Evolutionary conservation across 2,329 filamentous ascomycete species (phyloP).

Genomic region (Talaromyces albobiverticillius): DNA sequence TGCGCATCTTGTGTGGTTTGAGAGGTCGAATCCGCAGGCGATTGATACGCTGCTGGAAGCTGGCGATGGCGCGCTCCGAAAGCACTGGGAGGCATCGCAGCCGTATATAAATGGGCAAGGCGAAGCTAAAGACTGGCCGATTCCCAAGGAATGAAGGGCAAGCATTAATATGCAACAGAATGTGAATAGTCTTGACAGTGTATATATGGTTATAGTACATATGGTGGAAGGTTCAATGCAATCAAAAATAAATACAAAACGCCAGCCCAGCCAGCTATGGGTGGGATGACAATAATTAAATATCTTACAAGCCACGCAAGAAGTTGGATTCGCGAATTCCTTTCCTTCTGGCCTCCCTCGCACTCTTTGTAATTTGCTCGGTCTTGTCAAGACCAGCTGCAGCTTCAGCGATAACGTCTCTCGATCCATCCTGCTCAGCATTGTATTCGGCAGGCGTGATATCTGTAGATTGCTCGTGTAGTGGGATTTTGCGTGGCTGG

Average conservation of each 20-base stretch:
- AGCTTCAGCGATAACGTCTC: constrained; percentile 31
- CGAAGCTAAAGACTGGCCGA: constrained; percentile 31
- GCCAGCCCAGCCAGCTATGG: not conserved
- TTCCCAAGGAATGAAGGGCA: constrained; percentile 16
- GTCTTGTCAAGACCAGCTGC: constrained; percentile 36
- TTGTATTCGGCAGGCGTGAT: constrained; percentile 40
- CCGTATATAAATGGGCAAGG: constrained; percentile 33
- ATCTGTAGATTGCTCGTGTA: constrained; percentile 46
- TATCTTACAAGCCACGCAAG: constrained; percentile 43
- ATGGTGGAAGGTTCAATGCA: constrained; percentile 1
- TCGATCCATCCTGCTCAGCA: constrained; percentile 19
- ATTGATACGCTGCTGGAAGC: constrained; percentile 24
- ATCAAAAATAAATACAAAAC: constrained; percentile 4
- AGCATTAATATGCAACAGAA: not conserved
- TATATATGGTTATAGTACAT: not conserved
- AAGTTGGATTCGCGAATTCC: constrained; percentile 48
- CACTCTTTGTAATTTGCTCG: constrained; percentile 43
- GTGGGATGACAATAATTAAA: not conserved
- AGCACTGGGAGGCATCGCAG: constrained; percentile 28
- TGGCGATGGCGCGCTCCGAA: constrained; percentile 27
- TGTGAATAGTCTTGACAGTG: not conserved
- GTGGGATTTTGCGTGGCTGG: constrained; percentile 40
- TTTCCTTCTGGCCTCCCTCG: constrained; percentile 44
- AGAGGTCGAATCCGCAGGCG: constrained; percentile 21
- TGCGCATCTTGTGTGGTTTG: constrained; percentile 24